Percentiles rank a stretch among this genome's conserved stretches.
Evolutionary conservation across 1,139 yeast genomes (phyloP).

Genomic region (Zhuliangozyma blackwelliae): DNA sequence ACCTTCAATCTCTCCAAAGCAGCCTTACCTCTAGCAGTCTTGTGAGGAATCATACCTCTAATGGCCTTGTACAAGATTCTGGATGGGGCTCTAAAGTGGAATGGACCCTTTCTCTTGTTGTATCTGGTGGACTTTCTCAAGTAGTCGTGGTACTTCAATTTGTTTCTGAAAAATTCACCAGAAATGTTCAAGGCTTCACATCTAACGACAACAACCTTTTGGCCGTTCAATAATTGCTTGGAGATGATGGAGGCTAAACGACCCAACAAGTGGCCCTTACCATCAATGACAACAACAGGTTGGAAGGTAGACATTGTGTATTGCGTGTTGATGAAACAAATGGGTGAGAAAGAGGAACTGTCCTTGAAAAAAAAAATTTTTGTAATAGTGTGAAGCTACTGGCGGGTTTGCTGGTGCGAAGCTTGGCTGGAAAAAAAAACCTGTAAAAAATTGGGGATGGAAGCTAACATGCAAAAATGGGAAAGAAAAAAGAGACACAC

Average conservation of each 20-base stretch:
- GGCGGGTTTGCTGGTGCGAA: not conserved
- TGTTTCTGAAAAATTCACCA: constrained; percentile 99
- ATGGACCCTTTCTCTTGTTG: constrained; percentile 99
- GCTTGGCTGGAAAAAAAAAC: not conserved
- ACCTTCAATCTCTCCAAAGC: constrained; percentile 99
- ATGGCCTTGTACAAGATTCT: constrained; percentile 99
- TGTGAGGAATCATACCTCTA: constrained; percentile 99
- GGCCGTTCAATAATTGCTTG: constrained; percentile 97
- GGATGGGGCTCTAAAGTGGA: constrained; percentile 99
- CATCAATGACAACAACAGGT: constrained; percentile 97
- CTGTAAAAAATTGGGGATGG: not conserved
- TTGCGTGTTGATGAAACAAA: constrained; percentile 2
- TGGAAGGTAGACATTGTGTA: constrained; percentile 79
- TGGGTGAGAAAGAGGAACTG: not conserved
- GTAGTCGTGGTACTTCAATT: constrained; percentile 99
- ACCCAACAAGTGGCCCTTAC: constrained; percentile 99
- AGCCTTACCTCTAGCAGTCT: constrained; percentile 99
- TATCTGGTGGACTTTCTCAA: constrained; percentile 98
- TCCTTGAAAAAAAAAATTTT: constrained; percentile 3
- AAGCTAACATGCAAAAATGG: too few relatives aligned
- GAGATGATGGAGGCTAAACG: constrained; percentile 99
- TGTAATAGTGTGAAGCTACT: constrained; percentile 1
- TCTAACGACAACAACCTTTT: constrained; percentile 96
- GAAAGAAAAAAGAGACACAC: too few relatives aligned
- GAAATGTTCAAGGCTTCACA: constrained; percentile 98